These are phyloP conservation scores for Macrocybe sp. DNA, from an alignment of 1,284 basidiomycete genomes.

Conservation along the genomic window DNA sequence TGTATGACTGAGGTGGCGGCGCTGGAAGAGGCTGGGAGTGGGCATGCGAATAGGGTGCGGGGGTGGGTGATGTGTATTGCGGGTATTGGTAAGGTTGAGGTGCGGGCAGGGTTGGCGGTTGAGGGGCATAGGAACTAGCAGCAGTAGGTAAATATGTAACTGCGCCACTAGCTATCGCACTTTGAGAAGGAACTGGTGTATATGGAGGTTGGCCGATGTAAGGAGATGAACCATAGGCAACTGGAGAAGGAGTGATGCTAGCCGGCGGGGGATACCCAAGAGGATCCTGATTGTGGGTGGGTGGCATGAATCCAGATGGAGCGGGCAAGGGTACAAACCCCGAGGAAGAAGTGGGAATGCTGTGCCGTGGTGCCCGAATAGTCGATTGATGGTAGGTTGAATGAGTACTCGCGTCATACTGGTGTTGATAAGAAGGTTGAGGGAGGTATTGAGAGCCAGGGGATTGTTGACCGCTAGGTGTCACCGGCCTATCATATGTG, in stretches of 20 bases:
- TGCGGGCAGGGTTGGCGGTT: constrained; percentile 27
- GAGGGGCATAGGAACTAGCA: constrained; percentile 29
- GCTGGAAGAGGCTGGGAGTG: constrained; percentile 17
- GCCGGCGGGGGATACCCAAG: too few relatives aligned
- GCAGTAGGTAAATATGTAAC: constrained; percentile 19
- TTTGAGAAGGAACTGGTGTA: constrained; percentile 28
- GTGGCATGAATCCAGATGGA: constrained; percentile 27
- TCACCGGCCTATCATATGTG: constrained; percentile 18
- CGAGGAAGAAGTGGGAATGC: constrained; percentile 59
- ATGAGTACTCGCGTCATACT: constrained; percentile 44
- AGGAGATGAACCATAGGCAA: constrained; percentile 26
- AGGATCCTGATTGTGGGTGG: constrained; percentile 1
- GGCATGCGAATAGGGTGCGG: too few relatives aligned
- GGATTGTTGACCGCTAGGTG: constrained; percentile 22
- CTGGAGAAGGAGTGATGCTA: constrained; percentile 32
- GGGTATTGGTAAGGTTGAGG: constrained; percentile 32
- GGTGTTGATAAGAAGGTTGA: constrained; percentile 42
- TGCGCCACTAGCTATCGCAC: constrained; percentile 5
- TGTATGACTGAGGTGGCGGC: constrained; percentile 25
- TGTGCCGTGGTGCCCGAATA: constrained; percentile 55
- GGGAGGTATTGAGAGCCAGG: constrained; percentile 23
- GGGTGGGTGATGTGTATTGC: constrained; percentile 19
- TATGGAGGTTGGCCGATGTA: constrained; percentile 25
- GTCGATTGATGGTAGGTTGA: constrained; percentile 31
- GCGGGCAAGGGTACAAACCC: constrained; percentile 54